phyloP scores from a whole-genome alignment of 2,329 filamentous ascomycete genomes.

The Erysiphe pulchra region DNA sequence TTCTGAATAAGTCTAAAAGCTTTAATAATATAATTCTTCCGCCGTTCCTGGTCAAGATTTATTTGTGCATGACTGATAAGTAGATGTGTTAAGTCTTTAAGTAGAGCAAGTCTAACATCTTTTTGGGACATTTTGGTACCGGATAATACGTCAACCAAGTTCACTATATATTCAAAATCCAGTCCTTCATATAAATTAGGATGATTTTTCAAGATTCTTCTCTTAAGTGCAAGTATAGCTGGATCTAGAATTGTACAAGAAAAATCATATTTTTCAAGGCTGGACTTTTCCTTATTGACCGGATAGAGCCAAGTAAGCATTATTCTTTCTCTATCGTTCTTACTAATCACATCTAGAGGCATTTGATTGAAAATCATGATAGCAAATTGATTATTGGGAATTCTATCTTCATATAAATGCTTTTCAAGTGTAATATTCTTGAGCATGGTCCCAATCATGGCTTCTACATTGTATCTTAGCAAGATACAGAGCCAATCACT shows the following conservation, averaged over 20 bases:
- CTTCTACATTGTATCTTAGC: constrained; percentile 3
- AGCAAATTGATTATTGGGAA: constrained; percentile 7
- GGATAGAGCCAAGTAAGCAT: constrained; percentile 13
- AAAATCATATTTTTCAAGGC: neutral
- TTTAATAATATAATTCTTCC: constrained; percentile 7
- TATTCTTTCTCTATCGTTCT: constrained; percentile 19
- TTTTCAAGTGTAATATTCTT: constrained; percentile 4
- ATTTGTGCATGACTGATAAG: constrained; percentile 7
- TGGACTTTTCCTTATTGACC: constrained; percentile 1
- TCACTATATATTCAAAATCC: constrained; percentile 16
- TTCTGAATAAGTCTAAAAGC: constrained; percentile 8
- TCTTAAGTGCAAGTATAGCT: constrained; percentile 18
- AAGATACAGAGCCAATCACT: constrained; percentile 1
- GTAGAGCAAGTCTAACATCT: constrained; percentile 4
- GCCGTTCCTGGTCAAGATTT: constrained; percentile 10
- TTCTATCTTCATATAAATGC: constrained; percentile 4
- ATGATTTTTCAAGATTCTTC: constrained; percentile 22
- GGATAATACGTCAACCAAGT: constrained; percentile 10
- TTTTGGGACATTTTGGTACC: constrained; percentile 1
- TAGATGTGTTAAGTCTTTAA: constrained; percentile 7
- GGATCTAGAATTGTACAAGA: constrained; percentile 4
- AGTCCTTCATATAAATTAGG: constrained; percentile 22
- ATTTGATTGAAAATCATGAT: constrained; percentile 8
- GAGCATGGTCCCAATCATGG: constrained; percentile 10
- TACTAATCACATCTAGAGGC: constrained; percentile 16